A percentile compares a stretch with the other conserved stretches of the same genome.
These are phyloP conservation scores for Mucor plumbeus DNA, from an alignment of 371 early-diverging fungal genomes.

Conservation along the genomic window DNA sequence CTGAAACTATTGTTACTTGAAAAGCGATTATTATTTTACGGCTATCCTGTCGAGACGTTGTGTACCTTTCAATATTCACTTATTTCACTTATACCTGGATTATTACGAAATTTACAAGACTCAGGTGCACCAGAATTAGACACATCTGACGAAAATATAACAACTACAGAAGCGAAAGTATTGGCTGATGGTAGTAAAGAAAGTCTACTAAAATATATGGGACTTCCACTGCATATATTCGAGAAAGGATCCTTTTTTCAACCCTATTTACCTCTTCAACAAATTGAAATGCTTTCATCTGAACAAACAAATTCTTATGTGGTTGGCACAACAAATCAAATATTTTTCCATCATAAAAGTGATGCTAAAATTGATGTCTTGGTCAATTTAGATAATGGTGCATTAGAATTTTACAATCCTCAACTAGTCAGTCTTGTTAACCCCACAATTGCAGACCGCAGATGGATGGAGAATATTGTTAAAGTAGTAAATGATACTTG, in stretches of 20 bases:
- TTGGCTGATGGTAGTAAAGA: slow-evolving; percentile 48
- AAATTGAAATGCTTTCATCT: slow-evolving; percentile 77
- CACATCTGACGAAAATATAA: slow-evolving; percentile 26
- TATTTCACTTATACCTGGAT: slow-evolving; percentile 72
- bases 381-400: slow-evolving; percentile 80
- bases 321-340: slow-evolving; percentile 81
- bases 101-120: slow-evolving; percentile 66
- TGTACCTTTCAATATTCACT: slow-evolving; percentile 83
- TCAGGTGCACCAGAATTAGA: slow-evolving; percentile 67
- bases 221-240: slow-evolving; percentile 76
- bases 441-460: slow-evolving; percentile 64
- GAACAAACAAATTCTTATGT: slow-evolving; percentile 72
- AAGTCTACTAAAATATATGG: slow-evolving; percentile 59
- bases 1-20: slow-evolving; percentile 78
- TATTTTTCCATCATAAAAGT: slow-evolving; percentile 76
- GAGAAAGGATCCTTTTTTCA: slow-evolving; percentile 82
- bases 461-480: slow-evolving; percentile 72
- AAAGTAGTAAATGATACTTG: slow-evolving; percentile 57
- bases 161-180: slow-evolving; percentile 40
- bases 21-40: slow-evolving; percentile 79
- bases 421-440: slow-evolving; percentile 51
- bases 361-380: slow-evolving; percentile 76
- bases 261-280: slow-evolving; percentile 86
- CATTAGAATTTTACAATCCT: slow-evolving; percentile 72
- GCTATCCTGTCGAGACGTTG: slow-evolving; percentile 79